Conservation (phyloP, 768 basidiomycete genomes). For the Serendipita sp. region DNA sequence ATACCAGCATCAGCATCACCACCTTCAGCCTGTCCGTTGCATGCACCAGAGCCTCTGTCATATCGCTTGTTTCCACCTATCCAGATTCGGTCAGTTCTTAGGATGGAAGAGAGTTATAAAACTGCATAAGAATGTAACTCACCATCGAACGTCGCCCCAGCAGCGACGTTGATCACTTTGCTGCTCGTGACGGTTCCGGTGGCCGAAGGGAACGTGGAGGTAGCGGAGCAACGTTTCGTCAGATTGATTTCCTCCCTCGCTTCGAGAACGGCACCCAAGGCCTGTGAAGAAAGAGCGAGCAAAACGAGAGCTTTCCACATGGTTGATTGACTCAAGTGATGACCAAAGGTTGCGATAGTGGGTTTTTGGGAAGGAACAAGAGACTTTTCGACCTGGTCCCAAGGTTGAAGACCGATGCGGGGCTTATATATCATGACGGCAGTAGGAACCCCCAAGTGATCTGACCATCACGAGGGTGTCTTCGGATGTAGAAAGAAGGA, state of each 20-base stretch:
- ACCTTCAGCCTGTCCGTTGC: slow-evolving; percentile 24
- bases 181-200: background rate
- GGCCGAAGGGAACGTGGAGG: background rate
- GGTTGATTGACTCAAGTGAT: background rate
- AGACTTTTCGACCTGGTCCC: too few relatives aligned
- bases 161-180: background rate
- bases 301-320: background rate
- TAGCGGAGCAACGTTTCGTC: background rate
- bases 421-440: too few relatives aligned
- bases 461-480: too few relatives aligned
- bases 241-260: background rate
- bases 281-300: background rate
- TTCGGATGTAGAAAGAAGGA: too few relatives aligned
- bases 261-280: background rate
- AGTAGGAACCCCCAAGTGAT: too few relatives aligned
- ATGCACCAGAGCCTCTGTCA: slow-evolving; percentile 28
- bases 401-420: too few relatives aligned
- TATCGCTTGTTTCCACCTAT: background rate
- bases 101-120: background rate
- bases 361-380: too few relatives aligned
- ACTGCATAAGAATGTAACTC: background rate
- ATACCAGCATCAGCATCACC: slow-evolving; percentile 23
- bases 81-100: background rate
- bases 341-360: too few relatives aligned
- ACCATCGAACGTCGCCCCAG: slow-evolving; percentile 1